These are phyloP conservation scores for Acer negundo DNA, from an alignment of 345 rosid species.

Conservation along the genomic window DNA sequence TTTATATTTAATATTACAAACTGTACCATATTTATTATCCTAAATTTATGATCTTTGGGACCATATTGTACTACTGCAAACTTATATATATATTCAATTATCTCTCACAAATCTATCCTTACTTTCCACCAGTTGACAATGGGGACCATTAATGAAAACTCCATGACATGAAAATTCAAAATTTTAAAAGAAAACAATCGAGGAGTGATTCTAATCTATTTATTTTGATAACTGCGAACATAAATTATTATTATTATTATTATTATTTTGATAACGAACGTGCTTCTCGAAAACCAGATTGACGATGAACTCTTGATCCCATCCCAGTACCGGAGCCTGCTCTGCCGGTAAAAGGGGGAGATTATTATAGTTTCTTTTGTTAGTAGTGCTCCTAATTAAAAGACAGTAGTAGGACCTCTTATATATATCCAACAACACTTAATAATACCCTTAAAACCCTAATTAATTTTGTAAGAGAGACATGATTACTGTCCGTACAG, in stretches of 20 bases:
- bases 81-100: neutral
- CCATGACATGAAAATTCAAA: neutral
- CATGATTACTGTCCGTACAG: slow-evolving; percentile 22
- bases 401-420: slow-evolving; percentile 19
- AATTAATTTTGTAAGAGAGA: neutral
- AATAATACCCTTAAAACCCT: neutral
- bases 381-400: slow-evolving; percentile 9
- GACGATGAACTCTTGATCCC: neutral
- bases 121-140: neutral
- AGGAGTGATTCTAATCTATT: too few species aligned
- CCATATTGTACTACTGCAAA: slow-evolving; percentile 21
- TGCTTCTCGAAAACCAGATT: slow-evolving; percentile 23
- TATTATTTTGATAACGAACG: neutral
- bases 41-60: slow-evolving; percentile 22
- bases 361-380: neutral
- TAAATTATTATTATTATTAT: neutral
- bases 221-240: neutral
- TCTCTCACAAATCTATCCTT: neutral
- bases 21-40: neutral
- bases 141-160: slow-evolving; percentile 33
- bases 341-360: neutral
- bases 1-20: slow-evolving; percentile 6
- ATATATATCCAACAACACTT: neutral
- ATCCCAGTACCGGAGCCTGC: slow-evolving; percentile 4
- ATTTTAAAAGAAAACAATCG: neutral